Evolutionary conservation across 164 flowering plant species (phyloP), one percentile per base, ranked within the genome.

Genomic region (Taxillus chinensis): DNA sequence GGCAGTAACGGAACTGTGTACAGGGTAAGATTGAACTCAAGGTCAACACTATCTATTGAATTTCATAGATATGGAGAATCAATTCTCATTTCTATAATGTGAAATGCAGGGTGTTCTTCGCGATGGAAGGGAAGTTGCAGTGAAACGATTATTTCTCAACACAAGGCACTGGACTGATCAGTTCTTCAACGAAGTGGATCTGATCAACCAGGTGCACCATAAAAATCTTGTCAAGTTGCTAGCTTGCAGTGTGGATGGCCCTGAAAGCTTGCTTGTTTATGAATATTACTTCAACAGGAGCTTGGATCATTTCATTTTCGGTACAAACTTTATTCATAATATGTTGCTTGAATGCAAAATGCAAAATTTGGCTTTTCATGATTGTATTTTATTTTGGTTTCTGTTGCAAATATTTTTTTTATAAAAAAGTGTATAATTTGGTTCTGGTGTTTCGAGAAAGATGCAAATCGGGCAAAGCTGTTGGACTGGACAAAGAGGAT

Each of bases 211-310:
- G 39, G 40, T 57, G 16, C 64, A 45, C 49, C 69, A 66, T 59
- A 66, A 66, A 66, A 61, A 61, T 61, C 64, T 60, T 12, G 69
- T 67, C 38, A 67, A 67, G 64, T 61, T 67, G 61, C 46, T 67
- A 4, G 69, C 64, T 55, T 61, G 64, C 52, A 67, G 69, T n/a
- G 16, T 55, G 14, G 70, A 67, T 61, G 64, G 65, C 61, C 70
- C 64, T 3, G 70, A 67, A 50, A 67, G 70, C 61, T 48, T 67
- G 70, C 70, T 62, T 62, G 64, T 67, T 55, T 67, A 54, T 37
- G 65, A 67, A 27, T 67, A 67, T 55, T 54, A 61, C 60, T 6
- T 15, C 49, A 67, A 67, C 46, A 67, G 51, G 27, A 67, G 69
- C 69, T 61, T 67, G 60, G 69, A 67, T 67, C 46, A 60, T 54